Percentiles rank a stretch among this genome's conserved stretches.
phyloP scores from a whole-genome alignment of 2,329 filamentous ascomycete species.

The Microcyclospora tardicrescens region DNA sequence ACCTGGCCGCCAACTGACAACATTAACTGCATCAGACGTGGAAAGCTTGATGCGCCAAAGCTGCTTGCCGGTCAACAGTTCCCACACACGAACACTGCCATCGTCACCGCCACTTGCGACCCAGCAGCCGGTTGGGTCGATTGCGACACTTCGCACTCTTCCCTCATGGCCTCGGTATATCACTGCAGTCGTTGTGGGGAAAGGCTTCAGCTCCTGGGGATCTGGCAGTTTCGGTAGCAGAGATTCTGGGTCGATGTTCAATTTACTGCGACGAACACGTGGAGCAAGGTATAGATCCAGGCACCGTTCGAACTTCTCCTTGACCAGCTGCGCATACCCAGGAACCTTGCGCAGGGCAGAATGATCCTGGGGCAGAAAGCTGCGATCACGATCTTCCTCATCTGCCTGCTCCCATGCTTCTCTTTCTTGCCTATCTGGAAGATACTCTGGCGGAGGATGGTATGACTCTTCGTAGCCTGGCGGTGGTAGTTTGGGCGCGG shows the following conservation, averaged over 20 bases:
- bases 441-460: slow-evolving; percentile 87
- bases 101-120: slow-evolving; percentile 90
- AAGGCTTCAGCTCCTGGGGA: slow-evolving; percentile 85
- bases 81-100: slow-evolving; percentile 83
- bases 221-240: slow-evolving; percentile 85
- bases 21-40: slow-evolving; percentile 65
- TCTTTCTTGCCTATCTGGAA: slow-evolving; percentile 74
- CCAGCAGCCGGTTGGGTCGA: slow-evolving; percentile 76
- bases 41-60: slow-evolving; percentile 73
- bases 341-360: slow-evolving; percentile 81
- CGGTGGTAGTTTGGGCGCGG: slow-evolving; percentile 83
- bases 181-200: slow-evolving; percentile 79
- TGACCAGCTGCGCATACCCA: slow-evolving; percentile 78
- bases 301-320: slow-evolving; percentile 91
- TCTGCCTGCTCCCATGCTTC: slow-evolving; percentile 75
- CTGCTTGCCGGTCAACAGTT: slow-evolving; percentile 71
- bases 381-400: slow-evolving; percentile 79
- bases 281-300: slow-evolving; percentile 92
- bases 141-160: slow-evolving; percentile 67
- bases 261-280: slow-evolving; percentile 76
- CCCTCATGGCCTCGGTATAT: slow-evolving; percentile 82
- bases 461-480: slow-evolving; percentile 94
- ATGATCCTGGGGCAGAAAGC: slow-evolving; percentile 73
- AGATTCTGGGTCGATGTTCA: slow-evolving; percentile 93
- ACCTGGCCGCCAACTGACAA: slow-evolving; percentile 78